Base-by-base conservation (phyloP, 352 stramenopile genomes). In the Globisporangium canariense region DNA sequence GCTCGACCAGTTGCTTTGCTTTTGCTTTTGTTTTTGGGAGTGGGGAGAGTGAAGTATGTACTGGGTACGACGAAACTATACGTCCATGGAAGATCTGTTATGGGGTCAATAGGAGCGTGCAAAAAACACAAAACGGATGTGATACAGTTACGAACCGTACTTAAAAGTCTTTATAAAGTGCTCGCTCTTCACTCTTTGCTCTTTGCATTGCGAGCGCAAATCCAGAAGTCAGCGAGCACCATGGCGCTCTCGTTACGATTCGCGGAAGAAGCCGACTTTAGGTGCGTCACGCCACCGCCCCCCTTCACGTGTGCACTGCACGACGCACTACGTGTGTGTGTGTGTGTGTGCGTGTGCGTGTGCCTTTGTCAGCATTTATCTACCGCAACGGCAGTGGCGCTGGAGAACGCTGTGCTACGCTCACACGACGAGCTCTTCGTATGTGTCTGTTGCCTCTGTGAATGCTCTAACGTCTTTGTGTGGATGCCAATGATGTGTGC, bases 221-320 rank as follows among this genome's bases (percentile, higher is more conserved):
- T 13, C 34, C 34, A 11, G 7, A 8, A 40, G 11, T 8, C 8
- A 40, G 8, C 8, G 11, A 58, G 32, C 14, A 62, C 22, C 59
- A 85, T 85, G 77, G 70, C 77, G 11, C 64, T 85, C 16, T 62
- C 73, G 13, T 67, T 83, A 40, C 72, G 68, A 41, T 78, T 79
- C 61, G 64, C 75, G 55, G 74, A 85, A 58, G 77, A 85, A 74
- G 72, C 67, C 53, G 75, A 82, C 66, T 85, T 85, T 60, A 80
- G 73, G 77, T 85, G 63, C 72, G 72, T 77, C 6, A 8, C 11
- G 8, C 34, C 34, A 40, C 34, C 3, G 1, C 1, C 34, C 34
- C 34, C 34, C 11, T 10, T 8, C 11, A 28, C 40, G 1, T 43
- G 34, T 7, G 11, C 20, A 52, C 14, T 16, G 16, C 46, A 10